Base-by-base conservation (phyloP, 257 asterid genomes). In the Nemophila menziesii region DNA sequence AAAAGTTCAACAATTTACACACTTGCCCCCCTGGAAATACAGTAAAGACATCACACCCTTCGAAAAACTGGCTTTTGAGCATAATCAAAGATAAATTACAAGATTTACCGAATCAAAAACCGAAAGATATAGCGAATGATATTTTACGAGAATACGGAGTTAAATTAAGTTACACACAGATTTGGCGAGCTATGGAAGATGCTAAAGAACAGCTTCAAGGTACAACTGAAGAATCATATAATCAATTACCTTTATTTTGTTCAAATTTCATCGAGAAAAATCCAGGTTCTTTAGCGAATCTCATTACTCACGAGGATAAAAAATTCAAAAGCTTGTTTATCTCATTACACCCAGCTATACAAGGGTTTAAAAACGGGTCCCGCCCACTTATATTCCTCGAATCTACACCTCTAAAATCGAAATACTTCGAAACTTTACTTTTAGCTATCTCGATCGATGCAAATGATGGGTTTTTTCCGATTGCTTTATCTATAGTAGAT, bases 381-480 rank as follows among this genome's bases (percentile, higher is more conserved):
- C 93, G 96, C 9, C 93, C 96, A 34, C 72, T 86, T 61, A 69
- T 82, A 42, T 79, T 86, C 58, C 96, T 86, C 66, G 77, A 79
- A 57, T 69, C 92, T 22, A 74, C 80, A 18, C 71, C 90, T 57
- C 72, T 82, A 46, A 74, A 57, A 61, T 82, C 96, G 11, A 70
- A 63, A 62, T 77, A 66, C 67, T 79, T 71, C 48, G 94, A 86
- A 60, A 57, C 60, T 39, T 60, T 86, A 60, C 58, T 86, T 55
- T 74, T 77, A 16, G 97, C 93, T 0, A 79, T 73, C 64, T 86
- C 92, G 11, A 62, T 79, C 27, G 97, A 86, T 63, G 96, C 80
- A 42, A 81, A 86, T 69, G 92, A 86, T 58, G 79, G 77, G 18
- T 72, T 82, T 67, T 82, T 82, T 57, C 92, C 92, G 2, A 74